phyloP scores from a whole-genome alignment of 2,329 filamentous ascomycete species.

The Pyricularia grisea region DNA sequence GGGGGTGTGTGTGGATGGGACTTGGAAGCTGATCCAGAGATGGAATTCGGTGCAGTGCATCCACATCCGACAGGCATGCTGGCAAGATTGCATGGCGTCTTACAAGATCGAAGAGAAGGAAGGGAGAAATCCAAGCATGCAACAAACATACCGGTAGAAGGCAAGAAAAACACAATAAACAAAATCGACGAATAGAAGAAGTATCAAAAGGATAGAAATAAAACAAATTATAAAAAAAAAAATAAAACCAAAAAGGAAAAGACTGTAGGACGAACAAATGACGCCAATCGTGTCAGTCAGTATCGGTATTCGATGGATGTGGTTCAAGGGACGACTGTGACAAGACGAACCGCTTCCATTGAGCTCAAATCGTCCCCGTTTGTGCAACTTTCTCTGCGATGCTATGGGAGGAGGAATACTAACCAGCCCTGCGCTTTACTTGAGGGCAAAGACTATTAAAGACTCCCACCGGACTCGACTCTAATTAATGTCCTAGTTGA shows the following conservation, averaged over 20 bases:
- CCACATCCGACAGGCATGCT: neutral
- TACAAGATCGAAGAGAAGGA: neutral
- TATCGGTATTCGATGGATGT: neutral
- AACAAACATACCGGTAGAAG: neutral
- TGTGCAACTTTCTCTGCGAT: neutral
- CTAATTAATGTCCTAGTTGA: neutral
- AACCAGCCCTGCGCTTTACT: neutral
- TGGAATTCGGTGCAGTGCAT: neutral
- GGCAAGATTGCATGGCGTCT: neutral
- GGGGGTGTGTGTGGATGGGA: neutral
- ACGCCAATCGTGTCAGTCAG: neutral
- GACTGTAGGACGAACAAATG: neutral
- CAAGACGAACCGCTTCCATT: neutral
- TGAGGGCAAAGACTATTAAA: neutral
- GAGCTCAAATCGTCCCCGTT: neutral
- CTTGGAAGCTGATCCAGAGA: conserved; percentile 3
- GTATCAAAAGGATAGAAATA: too few relatives aligned
- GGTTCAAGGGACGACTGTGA: too few relatives aligned
- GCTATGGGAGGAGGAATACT: neutral
- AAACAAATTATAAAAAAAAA: too few relatives aligned
- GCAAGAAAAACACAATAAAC: too few relatives aligned
- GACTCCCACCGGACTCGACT: neutral
- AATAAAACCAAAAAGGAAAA: neutral
- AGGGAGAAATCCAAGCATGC: neutral
- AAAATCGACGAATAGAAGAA: too few relatives aligned